phyloP scores from a whole-genome alignment of 2,329 filamentous ascomycete species.

The Neurospora sp. region DNA sequence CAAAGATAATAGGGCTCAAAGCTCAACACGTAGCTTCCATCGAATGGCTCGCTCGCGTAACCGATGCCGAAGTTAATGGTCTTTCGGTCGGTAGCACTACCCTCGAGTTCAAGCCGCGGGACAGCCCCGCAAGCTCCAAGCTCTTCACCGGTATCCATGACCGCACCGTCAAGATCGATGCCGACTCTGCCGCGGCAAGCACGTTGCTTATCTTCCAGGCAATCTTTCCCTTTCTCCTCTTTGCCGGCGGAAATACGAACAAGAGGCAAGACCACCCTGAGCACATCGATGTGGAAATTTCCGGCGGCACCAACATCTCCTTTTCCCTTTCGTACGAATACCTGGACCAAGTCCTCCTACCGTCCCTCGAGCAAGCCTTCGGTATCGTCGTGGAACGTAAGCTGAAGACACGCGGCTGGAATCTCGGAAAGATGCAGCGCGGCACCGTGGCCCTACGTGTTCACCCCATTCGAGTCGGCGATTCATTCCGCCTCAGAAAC shows the following conservation, averaged over 20 bases:
- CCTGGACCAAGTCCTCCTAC: constrained; percentile 49
- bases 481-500: constrained; percentile 27
- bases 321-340: constrained; percentile 53
- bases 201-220: constrained; percentile 50
- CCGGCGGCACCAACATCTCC: constrained; percentile 49
- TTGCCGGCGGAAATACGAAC: constrained; percentile 33
- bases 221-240: constrained; percentile 48
- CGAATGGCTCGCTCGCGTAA: constrained; percentile 41
- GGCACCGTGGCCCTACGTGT: constrained; percentile 38
- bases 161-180: constrained; percentile 38
- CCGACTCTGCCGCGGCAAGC: constrained; percentile 42
- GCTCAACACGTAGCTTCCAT: constrained; percentile 50
- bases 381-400: constrained; percentile 34
- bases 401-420: constrained; percentile 42
- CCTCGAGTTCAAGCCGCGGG: constrained; percentile 35
- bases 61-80: constrained; percentile 39
- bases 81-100: constrained; percentile 40
- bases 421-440: constrained; percentile 27
- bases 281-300: constrained; percentile 39
- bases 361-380: constrained; percentile 40
- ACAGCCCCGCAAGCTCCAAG: constrained; percentile 23
- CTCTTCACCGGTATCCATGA: constrained; percentile 9
- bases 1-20: constrained; percentile 38
- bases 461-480: constrained; percentile 24
- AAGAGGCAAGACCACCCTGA: constrained; percentile 13